Evolutionary conservation across 1,139 yeast genomes (phyloP).

Genomic region (Nakaseomyces delphensis): DNA sequence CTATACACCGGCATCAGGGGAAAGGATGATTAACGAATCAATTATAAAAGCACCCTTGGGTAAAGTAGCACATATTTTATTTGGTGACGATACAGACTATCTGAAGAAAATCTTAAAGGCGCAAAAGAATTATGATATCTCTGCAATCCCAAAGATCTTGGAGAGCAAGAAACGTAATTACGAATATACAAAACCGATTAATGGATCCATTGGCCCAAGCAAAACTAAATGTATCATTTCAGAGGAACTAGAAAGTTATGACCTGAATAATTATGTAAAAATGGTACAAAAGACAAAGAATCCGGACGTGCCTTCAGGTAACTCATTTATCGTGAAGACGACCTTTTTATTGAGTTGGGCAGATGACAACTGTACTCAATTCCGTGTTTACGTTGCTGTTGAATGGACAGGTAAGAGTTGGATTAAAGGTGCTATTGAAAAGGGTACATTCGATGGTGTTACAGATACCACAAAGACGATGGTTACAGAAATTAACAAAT

Average conservation of each 20-base stretch:
- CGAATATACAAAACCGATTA: constrained; percentile 68
- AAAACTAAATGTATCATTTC: constrained; percentile 74
- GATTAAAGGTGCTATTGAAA: constrained; percentile 47
- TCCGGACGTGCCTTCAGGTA: constrained; percentile 95
- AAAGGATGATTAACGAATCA: constrained; percentile 56
- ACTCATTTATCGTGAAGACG: constrained; percentile 66
- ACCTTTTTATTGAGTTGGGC: constrained; percentile 58
- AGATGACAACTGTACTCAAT: constrained; percentile 52
- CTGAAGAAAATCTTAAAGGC: constrained; percentile 44
- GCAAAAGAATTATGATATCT: constrained; percentile 65
- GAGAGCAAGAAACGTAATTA: constrained; percentile 46
- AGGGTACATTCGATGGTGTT: constrained; percentile 58
- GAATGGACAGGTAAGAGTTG: constrained; percentile 64
- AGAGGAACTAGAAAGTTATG: constrained; percentile 56
- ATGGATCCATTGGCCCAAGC: constrained; percentile 85
- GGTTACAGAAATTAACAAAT: constrained; percentile 36
- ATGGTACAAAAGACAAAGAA: constrained; percentile 66
- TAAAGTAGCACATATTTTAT: constrained; percentile 54
- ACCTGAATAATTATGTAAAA: constrained; percentile 47
- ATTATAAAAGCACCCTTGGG: constrained; percentile 72
- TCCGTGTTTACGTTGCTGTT: constrained; percentile 55
- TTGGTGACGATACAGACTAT: constrained; percentile 61
- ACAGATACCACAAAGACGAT: constrained; percentile 44
- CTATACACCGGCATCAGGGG: constrained; percentile 47
- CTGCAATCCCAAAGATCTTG: constrained; percentile 44